A percentile compares a stretch with the other conserved stretches of the same genome.
These are phyloP conservation scores for Coemansia sp. DNA, from an alignment of 192 early-diverging fungal genomes.

Conservation along the genomic window DNA sequence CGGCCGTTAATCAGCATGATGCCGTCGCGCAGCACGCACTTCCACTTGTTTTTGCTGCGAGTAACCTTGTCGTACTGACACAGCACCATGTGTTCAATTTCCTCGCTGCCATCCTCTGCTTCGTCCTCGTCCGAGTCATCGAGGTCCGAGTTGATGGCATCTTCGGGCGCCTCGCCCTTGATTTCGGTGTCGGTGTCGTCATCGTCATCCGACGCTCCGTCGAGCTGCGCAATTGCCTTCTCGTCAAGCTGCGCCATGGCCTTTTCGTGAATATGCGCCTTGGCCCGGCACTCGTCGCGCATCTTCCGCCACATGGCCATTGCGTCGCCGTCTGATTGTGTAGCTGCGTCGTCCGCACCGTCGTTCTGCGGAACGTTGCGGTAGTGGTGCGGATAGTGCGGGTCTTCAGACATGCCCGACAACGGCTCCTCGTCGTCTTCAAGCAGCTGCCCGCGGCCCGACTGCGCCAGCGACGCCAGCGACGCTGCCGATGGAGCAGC, in stretches of 20 bases:
- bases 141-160: slow-evolving; percentile 72
- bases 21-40: slow-evolving; percentile 94
- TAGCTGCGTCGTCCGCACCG: slow-evolving; percentile 34
- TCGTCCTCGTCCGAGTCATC: slow-evolving; percentile 77
- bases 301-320: slow-evolving; percentile 32
- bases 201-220: slow-evolving; percentile 46
- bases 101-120: slow-evolving; percentile 58
- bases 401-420: slow-evolving; percentile 1
- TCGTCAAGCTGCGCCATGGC: not conserved
- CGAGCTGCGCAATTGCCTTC: slow-evolving; percentile 26
- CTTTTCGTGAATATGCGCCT: not conserved
- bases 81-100: slow-evolving; percentile 71
- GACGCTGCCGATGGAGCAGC: slow-evolving; percentile 53
- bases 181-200: slow-evolving; percentile 34
- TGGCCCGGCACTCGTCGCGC: slow-evolving; percentile 18
- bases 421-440: slow-evolving; percentile 43
- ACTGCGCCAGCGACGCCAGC: slow-evolving; percentile 55
- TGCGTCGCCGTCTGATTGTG: slow-evolving; percentile 6
- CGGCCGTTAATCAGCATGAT: slow-evolving; percentile 93
- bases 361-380: slow-evolving; percentile 62
- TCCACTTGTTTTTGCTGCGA: slow-evolving; percentile 98
- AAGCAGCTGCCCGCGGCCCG: slow-evolving; percentile 36
- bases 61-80: slow-evolving; percentile 84
- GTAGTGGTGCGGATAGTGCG: slow-evolving; percentile 9
- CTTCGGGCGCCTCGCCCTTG: slow-evolving; percentile 48